Conservation (phyloP, 1,284 basidiomycete species). For the Salmacisia buchloeana region DNA sequence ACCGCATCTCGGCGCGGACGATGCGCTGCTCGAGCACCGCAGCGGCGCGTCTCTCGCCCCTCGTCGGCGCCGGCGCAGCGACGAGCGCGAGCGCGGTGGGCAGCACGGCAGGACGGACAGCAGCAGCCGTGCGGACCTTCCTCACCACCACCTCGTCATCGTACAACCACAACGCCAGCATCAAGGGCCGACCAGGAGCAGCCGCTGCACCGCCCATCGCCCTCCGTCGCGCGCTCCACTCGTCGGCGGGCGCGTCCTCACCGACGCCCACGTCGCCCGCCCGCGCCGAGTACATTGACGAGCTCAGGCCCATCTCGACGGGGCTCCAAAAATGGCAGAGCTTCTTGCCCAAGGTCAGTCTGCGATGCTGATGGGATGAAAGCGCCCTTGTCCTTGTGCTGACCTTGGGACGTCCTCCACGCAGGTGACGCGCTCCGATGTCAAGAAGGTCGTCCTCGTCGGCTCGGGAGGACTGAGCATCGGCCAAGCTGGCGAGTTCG, state of each 20-base stretch:
- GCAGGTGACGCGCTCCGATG: constrained; percentile 69
- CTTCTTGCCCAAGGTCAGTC: constrained; percentile 37
- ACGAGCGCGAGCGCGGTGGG: no score
- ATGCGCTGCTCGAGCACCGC: no score
- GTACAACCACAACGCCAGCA: no score
- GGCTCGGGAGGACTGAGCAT: constrained; percentile 94
- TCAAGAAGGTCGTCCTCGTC: constrained; percentile 92
- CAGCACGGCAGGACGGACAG: no score
- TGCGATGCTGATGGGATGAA: not conserved
- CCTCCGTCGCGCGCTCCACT: not conserved
- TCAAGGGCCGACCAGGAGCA: no score
- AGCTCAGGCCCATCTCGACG: constrained; percentile 34
- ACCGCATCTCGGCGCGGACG: constrained; percentile 3
- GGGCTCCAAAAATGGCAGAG: constrained; percentile 42
- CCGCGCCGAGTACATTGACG: constrained; percentile 26
- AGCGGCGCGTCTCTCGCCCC: no score
- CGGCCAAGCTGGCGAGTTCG: constrained; percentile 98
- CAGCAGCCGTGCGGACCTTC: no score
- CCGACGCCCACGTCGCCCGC: constrained; percentile 25
- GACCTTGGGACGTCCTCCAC: no score
- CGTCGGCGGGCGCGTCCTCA: not conserved
- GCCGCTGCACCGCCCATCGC: no score
- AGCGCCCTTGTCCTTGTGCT: no score
- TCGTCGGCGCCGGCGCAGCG: no score
- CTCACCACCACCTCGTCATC: no score